Base-by-base conservation (phyloP, 2,329 filamentous ascomycete species). In the Geosmithia flava region DNA sequence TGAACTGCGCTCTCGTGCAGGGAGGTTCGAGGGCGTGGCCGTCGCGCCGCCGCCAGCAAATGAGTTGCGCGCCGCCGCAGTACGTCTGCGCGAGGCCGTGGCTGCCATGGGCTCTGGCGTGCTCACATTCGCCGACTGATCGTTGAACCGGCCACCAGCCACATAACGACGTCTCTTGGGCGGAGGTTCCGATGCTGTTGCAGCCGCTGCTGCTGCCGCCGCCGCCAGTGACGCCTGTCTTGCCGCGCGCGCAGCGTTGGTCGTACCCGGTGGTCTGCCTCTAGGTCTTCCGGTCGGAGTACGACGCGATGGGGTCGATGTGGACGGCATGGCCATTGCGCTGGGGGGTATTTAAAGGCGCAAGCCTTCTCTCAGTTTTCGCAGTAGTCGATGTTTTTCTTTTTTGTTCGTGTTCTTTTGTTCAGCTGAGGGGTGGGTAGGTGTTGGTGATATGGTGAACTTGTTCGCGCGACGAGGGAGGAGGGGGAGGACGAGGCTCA, bases 131-230 rank as follows among this genome's bases (percentile, higher is more conserved):
- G 49, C 87, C 79, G 33, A 37, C 49, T 83, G 74, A 55, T 94
- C 87, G 37, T 93, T 72, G 63, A 89, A 95, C 60, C 89, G 75
- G 19, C 89, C 88, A 45, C 89, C 89, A 33, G 91, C 87, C 45
- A 94, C 78, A 68, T 95, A 96, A 65, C 80, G 77, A 55, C 82
- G 75, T 60, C 78, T 79, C 67, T 88, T 89, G 1, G 72, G 72
- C 13, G 83, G 81, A 23, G 82, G 81, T 54, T 85, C 82, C 45
- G 72, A 70, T 42, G 64, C 58, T 44, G 33, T 11, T 3, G 11
- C 33, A 7, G 11, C 11, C 10, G 33, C 15, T 5, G 33, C 33
- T 7, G 33, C 33, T 13, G 33, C 33, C 15, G 33, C 33, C 17
- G 59, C 57, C 23, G 60, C 58, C 40, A 59, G 53, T 29, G 61